Evolutionary conservation across 2,329 filamentous ascomycete genomes (phyloP), one percentile per base, ranked within the genome.

Genomic region (Penicillium sp.): DNA sequence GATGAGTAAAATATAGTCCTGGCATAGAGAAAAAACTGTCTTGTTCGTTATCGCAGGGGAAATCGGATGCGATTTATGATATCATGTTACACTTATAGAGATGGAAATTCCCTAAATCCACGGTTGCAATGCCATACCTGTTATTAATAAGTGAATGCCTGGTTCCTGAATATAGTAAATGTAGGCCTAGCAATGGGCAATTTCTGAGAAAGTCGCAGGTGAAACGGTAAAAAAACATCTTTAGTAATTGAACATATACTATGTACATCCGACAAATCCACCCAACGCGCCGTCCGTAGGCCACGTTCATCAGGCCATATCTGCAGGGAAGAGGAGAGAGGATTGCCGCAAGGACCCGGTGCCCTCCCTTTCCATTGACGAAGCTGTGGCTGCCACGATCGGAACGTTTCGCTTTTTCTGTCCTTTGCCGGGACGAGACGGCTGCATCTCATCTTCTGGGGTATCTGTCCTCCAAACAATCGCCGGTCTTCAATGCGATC

Each of bases 181-280:
- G n/a, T n/a, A n/a, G n/a, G n/a, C n/a, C n/a, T n/a, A n/a, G 18
- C 21, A 13, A 17, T 41, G 37, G 27, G 12, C 13, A 26, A 41
- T 26, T 17, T 17, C 4, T 10, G 37, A 10, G n/a, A 26, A 8
- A 12, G 21, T 7, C 6, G 21, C 17, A 9, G 37, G 37, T 41
- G 17, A 46, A 55, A 54, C 27, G 53, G 43, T 54, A 58, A 58
- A 55, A 52, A 59, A 42, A 55, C 24, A 47, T 58, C 49, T 59
- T n/a, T 59, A 45, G 52, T 63, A 59, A 54, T 62, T 59, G 54
- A 64, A 68, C 61, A 69, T 59, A 64, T 56, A 58, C 67, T 70
- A 70, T 70, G 60, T 70, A 70, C 68, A 70, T 52, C 58, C 54
- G 58, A 66, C 62, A 67, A 69, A 63, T 59, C 56, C 67, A 68